Evolutionary conservation across 2,329 filamentous ascomycete genomes (phyloP).

Genomic region (Pleoardoris graminearum): DNA sequence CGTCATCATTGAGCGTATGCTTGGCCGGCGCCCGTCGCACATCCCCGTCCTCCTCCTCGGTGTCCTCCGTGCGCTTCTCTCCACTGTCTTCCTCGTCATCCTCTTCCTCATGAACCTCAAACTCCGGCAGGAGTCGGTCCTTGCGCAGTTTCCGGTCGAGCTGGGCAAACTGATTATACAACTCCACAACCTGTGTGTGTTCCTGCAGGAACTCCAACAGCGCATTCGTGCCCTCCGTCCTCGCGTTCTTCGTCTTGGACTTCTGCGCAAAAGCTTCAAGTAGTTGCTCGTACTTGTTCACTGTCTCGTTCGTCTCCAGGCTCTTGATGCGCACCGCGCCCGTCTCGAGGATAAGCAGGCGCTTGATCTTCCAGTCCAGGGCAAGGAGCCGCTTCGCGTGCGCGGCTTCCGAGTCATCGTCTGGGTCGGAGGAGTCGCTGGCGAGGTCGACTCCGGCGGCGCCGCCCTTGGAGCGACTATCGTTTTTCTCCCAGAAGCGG

Average conservation of each 20-base stretch:
- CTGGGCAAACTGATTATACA: background rate
- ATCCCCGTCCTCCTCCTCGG: background rate
- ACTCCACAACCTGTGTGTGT: background rate
- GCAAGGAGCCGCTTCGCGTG: background rate
- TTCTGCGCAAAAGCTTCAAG: background rate
- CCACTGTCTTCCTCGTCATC: background rate
- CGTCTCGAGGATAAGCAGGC: background rate
- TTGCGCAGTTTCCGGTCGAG: background rate
- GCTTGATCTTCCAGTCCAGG: background rate
- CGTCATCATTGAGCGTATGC: background rate
- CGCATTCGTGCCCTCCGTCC: background rate
- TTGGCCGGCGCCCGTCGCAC: background rate
- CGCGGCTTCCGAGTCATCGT: background rate
- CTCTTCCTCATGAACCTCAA: background rate
- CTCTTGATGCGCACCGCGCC: background rate
- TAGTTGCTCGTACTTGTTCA: background rate
- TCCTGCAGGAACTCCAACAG: background rate
- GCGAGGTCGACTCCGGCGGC: background rate
- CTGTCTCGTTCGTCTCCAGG: background rate
- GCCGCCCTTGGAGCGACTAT: background rate
- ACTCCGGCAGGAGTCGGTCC: background rate
- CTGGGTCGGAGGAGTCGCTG: background rate
- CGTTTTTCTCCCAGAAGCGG: constrained; percentile 4
- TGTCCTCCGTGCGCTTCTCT: background rate
- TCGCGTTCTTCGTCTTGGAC: background rate